A percentile compares a stretch with the other conserved stretches of the same genome.
Conservation (phyloP, 495 filamentous ascomycete species). For the Articulospora tetracladia region DNA sequence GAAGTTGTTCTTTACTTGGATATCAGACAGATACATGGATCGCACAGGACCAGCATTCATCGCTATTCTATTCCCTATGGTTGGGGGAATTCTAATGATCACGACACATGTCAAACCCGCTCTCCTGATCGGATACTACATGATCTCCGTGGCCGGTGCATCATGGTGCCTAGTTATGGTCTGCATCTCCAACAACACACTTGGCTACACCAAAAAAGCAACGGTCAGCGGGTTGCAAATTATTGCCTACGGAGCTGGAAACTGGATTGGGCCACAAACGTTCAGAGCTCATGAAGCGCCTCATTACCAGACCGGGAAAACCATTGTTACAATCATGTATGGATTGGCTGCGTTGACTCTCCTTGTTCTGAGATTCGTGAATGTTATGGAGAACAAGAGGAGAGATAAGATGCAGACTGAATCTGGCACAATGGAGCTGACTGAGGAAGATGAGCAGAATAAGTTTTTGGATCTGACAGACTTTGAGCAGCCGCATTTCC, state of each 20-base stretch:
- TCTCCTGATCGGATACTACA: not conserved
- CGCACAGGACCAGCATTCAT: slow-evolving; percentile 32
- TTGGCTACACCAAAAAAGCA: not conserved
- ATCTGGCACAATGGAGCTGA: not conserved
- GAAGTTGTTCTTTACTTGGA: slow-evolving; percentile 51
- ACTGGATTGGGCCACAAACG: not conserved
- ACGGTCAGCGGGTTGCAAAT: not conserved
- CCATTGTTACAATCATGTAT: not conserved
- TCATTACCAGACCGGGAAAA: not conserved
- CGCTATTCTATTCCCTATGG: not conserved
- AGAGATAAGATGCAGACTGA: not conserved
- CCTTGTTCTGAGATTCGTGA: not conserved
- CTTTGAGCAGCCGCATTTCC: not conserved
- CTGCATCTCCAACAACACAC: not conserved
- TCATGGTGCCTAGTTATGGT: not conserved
- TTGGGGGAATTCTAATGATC: not conserved
- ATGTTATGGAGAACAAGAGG: not conserved
- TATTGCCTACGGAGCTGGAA: not conserved
- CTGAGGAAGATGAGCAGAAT: not conserved
- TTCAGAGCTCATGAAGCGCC: not conserved
- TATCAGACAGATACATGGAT: slow-evolving; percentile 52
- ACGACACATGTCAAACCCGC: not conserved
- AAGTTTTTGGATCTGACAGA: slow-evolving; percentile 8
- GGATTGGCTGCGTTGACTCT: not conserved
- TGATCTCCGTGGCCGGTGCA: not conserved